Evolutionary conservation across 352 stramenopile species (phyloP).

Genomic region (Peronospora farinosa): DNA sequence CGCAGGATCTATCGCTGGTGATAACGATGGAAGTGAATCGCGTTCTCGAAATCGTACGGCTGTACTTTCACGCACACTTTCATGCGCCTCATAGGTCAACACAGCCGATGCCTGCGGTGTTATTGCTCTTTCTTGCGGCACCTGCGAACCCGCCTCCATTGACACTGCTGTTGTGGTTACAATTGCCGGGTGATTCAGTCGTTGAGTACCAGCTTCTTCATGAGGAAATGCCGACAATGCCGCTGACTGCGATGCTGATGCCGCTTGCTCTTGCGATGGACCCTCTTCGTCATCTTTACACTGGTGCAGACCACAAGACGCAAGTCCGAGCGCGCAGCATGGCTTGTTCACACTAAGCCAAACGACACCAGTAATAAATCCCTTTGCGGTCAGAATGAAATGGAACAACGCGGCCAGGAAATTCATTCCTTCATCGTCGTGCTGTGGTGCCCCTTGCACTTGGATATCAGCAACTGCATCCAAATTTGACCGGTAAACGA

Average conservation of each 20-base stretch:
- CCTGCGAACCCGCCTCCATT: conserved; percentile 20
- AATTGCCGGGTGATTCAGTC: conserved; percentile 6
- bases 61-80: conserved; percentile 20
- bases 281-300: conserved; percentile 20
- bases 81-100: conserved; percentile 13
- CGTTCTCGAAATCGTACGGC: conserved; percentile 12
- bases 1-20: conserved; percentile 7
- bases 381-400: conserved; percentile 56
- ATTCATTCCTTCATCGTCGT: conserved; percentile 22
- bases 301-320: conserved; percentile 30
- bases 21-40: conserved; percentile 17
- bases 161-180: conserved; percentile 17
- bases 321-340: conserved; percentile 36
- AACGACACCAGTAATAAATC: conserved; percentile 55
- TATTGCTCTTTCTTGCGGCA: conserved; percentile 8
- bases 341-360: conserved; percentile 62
- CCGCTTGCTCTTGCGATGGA: conserved; percentile 17
- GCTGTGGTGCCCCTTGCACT: conserved; percentile 9
- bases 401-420: conserved; percentile 46
- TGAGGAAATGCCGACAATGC: conserved; percentile 25
- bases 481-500: conserved; percentile 48
- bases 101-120: conserved; percentile 9
- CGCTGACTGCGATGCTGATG: conserved; percentile 23
- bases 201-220: conserved; percentile 3
- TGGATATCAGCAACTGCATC: conserved; percentile 34